These are phyloP conservation scores for Tricholoma bakamatsutake DNA, from an alignment of 768 basidiomycete genomes.

Conservation along the genomic window DNA sequence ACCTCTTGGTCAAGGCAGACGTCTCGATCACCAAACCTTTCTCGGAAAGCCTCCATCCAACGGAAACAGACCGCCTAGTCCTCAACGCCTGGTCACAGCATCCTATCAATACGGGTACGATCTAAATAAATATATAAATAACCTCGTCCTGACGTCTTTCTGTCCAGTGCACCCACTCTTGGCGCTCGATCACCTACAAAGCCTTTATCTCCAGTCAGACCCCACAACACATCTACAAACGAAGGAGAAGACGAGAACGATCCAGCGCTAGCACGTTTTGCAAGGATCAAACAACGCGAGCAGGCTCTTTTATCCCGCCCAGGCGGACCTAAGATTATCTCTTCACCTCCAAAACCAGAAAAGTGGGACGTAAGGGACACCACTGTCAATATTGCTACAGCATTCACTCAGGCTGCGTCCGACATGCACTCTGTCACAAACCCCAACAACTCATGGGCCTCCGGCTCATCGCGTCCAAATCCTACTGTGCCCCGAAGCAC, in stretches of 20 bases:
- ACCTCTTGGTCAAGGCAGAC: slow-evolving; percentile 79
- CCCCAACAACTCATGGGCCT: slow-evolving; percentile 65
- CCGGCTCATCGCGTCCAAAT: slow-evolving; percentile 44
- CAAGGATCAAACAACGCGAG: slow-evolving; percentile 39
- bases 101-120: slow-evolving; percentile 71
- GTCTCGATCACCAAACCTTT: slow-evolving; percentile 76
- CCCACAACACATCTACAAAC: slow-evolving; percentile 24
- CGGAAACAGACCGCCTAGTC: slow-evolving; percentile 29
- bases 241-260: slow-evolving; percentile 34
- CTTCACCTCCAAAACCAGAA: slow-evolving; percentile 51
- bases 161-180: slow-evolving; percentile 47
- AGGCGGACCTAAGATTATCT: slow-evolving; percentile 38
- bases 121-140: slow-evolving; percentile 11
- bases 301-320: slow-evolving; percentile 24
- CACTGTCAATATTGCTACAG: slow-evolving; percentile 80
- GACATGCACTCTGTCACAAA: slow-evolving; percentile 39
- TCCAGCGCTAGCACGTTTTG: slow-evolving; percentile 36
- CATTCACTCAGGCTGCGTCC: slow-evolving; percentile 68
- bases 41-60: slow-evolving; percentile 52
- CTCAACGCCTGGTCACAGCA: slow-evolving; percentile 39
- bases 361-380: slow-evolving; percentile 78
- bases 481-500: slow-evolving; percentile 60
- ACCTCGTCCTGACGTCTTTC: slow-evolving; percentile 11
- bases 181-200: slow-evolving; percentile 58
- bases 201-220: slow-evolving; percentile 32